A percentile compares a stretch with the other conserved stretches of the same genome.
Evolutionary conservation across 2,329 filamentous ascomycete species (phyloP).

Genomic region (Sclerotinia trifoliorum): DNA sequence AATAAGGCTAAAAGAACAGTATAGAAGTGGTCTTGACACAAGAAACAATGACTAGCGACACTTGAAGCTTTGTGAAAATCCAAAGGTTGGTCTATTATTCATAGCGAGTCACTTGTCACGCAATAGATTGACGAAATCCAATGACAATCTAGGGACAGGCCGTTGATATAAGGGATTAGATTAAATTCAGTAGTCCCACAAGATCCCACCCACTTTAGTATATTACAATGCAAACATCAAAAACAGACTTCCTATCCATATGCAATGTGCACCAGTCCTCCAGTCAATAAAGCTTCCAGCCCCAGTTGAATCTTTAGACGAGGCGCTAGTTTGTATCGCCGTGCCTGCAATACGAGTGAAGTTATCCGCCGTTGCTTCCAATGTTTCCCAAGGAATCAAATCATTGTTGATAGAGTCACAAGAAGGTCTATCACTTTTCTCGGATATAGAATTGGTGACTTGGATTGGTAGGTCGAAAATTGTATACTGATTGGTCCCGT

Average conservation of each 20-base stretch:
- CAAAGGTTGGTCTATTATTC: neutral
- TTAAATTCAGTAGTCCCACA: neutral
- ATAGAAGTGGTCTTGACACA: neutral
- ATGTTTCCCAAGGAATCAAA: constrained; percentile 48
- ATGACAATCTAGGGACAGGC: neutral
- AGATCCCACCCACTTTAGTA: neutral
- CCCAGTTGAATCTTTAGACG: constrained; percentile 40
- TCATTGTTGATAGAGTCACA: constrained; percentile 55
- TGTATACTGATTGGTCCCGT: constrained; percentile 63
- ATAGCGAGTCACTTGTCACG: neutral
- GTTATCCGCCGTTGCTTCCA: constrained; percentile 42
- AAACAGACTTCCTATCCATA: constrained; percentile 40
- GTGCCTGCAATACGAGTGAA: constrained; percentile 37
- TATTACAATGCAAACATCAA: constrained; percentile 39
- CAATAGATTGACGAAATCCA: neutral
- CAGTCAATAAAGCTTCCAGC: constrained; percentile 38
- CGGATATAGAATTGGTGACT: constrained; percentile 62
- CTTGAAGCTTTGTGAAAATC: neutral
- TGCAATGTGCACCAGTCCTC: constrained; percentile 40
- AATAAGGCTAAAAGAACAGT: neutral
- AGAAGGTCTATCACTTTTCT: constrained; percentile 44
- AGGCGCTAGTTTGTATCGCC: constrained; percentile 38
- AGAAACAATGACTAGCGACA: neutral
- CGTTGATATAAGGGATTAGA: neutral
- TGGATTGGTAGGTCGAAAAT: constrained; percentile 69